Conservation (phyloP, 345 rosid species). For the Anacardium occidentale region DNA sequence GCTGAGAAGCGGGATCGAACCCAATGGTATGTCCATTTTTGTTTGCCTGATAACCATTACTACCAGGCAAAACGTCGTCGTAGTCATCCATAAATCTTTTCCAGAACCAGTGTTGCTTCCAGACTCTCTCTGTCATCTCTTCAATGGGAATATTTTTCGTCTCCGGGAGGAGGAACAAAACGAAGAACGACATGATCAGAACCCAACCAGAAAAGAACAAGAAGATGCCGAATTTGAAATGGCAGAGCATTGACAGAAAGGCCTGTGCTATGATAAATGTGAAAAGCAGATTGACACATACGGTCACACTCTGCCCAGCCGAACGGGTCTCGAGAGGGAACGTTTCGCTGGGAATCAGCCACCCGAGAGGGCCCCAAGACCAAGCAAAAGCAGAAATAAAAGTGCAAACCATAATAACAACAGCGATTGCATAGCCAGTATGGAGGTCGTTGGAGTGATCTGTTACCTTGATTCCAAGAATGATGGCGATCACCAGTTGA, state of each 20-base stretch:
- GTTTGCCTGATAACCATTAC: constrained; percentile 23
- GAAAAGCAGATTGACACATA: constrained; percentile 82
- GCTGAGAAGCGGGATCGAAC: constrained; percentile 41
- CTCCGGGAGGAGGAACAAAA: constrained; percentile 80
- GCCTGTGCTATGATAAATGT: constrained; percentile 92
- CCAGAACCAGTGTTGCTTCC: constrained; percentile 97
- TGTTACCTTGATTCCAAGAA: constrained; percentile 72
- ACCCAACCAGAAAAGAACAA: constrained; percentile 92
- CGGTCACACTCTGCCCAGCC: constrained; percentile 92
- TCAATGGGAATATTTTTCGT: constrained; percentile 90
- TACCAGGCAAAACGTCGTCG: constrained; percentile 8
- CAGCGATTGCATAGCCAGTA: constrained; percentile 48
- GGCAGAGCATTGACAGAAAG: constrained; percentile 92
- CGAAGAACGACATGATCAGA: constrained; percentile 72
- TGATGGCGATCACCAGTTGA: constrained; percentile 65
- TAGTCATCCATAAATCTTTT: constrained; percentile 65
- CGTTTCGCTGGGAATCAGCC: constrained; percentile 91
- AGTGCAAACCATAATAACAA: constrained; percentile 77
- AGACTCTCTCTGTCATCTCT: constrained; percentile 93
- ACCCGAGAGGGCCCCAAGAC: constrained; percentile 99
- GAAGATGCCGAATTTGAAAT: constrained; percentile 91
- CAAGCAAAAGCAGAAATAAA: constrained; percentile 87
- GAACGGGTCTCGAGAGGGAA: constrained; percentile 94
- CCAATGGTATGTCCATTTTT: constrained; percentile 44
- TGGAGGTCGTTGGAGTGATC: constrained; percentile 56